These are phyloP conservation scores for Talaromyces funiculosus DNA, from an alignment of 2,329 filamentous ascomycete genomes.

Conservation along the genomic window DNA sequence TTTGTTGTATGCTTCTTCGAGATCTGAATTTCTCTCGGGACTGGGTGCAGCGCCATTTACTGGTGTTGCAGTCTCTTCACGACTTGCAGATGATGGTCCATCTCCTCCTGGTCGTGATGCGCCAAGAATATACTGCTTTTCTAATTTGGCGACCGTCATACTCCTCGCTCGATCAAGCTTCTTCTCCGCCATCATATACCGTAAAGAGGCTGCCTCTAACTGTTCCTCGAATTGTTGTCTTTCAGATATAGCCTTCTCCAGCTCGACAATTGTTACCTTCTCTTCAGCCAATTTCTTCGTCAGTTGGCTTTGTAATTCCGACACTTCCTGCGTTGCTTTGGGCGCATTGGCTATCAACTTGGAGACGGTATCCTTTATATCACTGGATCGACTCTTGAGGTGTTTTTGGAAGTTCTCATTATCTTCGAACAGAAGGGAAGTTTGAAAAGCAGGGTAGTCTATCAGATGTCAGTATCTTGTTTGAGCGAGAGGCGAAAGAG, in stretches of 20 bases:
- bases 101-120: slow-evolving; percentile 47
- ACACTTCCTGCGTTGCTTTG: slow-evolving; percentile 58
- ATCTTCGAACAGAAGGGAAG: slow-evolving; percentile 52
- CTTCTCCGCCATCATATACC: slow-evolving; percentile 94
- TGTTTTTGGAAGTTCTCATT: slow-evolving; percentile 67
- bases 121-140: slow-evolving; percentile 77
- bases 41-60: slow-evolving; percentile 52
- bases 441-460: slow-evolving; percentile 40
- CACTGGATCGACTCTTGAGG: slow-evolving; percentile 66
- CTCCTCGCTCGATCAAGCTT: slow-evolving; percentile 87
- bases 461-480: background rate
- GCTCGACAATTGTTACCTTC: slow-evolving; percentile 70
- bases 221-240: slow-evolving; percentile 82
- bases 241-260: slow-evolving; percentile 69
- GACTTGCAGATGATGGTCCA: slow-evolving; percentile 41
- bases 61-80: slow-evolving; percentile 48
- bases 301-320: slow-evolving; percentile 68
- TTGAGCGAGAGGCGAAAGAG: background rate
- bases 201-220: slow-evolving; percentile 78
- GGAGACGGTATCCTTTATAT: slow-evolving; percentile 69
- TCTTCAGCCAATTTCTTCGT: slow-evolving; percentile 70
- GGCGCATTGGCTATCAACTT: slow-evolving; percentile 53
- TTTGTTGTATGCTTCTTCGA: slow-evolving; percentile 72
- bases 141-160: slow-evolving; percentile 81
- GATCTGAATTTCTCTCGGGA: slow-evolving; percentile 56